phyloP scores from a whole-genome alignment of 345 rosid genomes.

The Trapa incisa region DNA sequence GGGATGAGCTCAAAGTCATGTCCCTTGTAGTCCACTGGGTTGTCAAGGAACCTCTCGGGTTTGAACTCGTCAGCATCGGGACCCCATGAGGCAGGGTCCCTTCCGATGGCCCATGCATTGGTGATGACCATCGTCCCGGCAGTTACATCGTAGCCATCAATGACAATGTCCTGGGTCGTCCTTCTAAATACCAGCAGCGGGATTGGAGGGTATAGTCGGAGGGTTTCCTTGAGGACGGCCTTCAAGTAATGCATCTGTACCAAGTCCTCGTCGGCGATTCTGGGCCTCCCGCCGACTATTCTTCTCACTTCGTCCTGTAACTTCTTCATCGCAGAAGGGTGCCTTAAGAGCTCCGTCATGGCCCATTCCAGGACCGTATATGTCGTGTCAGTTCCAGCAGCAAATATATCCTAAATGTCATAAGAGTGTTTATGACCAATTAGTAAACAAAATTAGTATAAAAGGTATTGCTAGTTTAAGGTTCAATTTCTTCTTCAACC shows the following conservation, averaged over 20 bases:
- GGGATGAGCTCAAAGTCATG: constrained; percentile 25
- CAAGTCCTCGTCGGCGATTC: constrained; percentile 7
- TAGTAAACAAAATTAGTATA: too few species aligned
- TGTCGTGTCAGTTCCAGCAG: constrained; percentile 28
- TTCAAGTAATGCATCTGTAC: constrained; percentile 16
- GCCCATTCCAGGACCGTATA: constrained; percentile 26
- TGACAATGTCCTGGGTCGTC: constrained; percentile 17
- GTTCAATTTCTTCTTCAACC: too few species aligned
- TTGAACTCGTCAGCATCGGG: constrained; percentile 16
- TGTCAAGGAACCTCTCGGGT: constrained; percentile 28
- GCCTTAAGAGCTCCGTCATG: constrained; percentile 29
- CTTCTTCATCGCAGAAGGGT: constrained; percentile 18
- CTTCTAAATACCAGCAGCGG: constrained; percentile 22
- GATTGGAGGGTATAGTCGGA: constrained; percentile 25
- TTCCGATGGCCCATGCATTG: constrained; percentile 28
- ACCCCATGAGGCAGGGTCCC: constrained; percentile 20
- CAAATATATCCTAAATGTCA: constrained; percentile 17
- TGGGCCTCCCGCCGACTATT: not conserved
- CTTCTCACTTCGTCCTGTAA: constrained; percentile 14
- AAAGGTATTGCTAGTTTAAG: too few species aligned
- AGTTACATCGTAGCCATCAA: constrained; percentile 16
- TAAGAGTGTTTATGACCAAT: too few species aligned
- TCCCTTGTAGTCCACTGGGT: constrained; percentile 19
- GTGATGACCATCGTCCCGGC: constrained; percentile 15
- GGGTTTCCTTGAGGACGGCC: constrained; percentile 31